A percentile compares a stretch with the other conserved stretches of the same genome.
Evolutionary conservation across 306 rosid genomes (phyloP).

Genomic region (Bauhinia variegata): DNA sequence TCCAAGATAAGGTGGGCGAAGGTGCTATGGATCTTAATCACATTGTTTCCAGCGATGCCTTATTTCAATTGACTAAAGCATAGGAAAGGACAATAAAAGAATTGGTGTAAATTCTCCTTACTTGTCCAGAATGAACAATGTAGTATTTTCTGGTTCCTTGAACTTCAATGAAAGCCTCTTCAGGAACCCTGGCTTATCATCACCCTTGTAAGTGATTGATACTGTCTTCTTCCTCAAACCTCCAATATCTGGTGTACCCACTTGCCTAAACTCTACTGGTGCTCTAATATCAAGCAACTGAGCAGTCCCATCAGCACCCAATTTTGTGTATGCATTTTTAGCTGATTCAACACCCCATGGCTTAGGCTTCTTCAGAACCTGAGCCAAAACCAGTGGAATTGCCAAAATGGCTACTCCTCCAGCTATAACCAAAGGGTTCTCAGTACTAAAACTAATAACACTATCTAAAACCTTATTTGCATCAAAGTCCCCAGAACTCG

Average conservation of each 20-base stretch:
- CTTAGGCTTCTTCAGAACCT: constrained; percentile 71
- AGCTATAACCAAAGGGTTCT: constrained; percentile 70
- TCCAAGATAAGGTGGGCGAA: not conserved
- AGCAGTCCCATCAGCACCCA: constrained; percentile 72
- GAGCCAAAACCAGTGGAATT: constrained; percentile 75
- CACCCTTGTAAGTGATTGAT: constrained; percentile 64
- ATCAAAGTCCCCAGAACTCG: constrained; percentile 55
- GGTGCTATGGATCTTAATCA: not conserved
- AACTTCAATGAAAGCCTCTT: constrained; percentile 83
- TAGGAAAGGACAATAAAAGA: constrained; percentile 5
- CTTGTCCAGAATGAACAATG: constrained; percentile 95
- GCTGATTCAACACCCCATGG: constrained; percentile 92
- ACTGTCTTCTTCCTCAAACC: constrained; percentile 77
- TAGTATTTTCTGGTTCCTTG: constrained; percentile 85
- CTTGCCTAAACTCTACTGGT: constrained; percentile 61
- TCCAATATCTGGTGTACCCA: constrained; percentile 73
- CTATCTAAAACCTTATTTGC: constrained; percentile 55
- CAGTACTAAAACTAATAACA: constrained; percentile 58
- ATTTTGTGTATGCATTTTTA: constrained; percentile 72
- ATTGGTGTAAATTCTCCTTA: constrained; percentile 49
- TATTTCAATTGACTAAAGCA: not conserved
- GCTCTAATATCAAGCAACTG: constrained; percentile 87
- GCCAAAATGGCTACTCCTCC: constrained; percentile 79
- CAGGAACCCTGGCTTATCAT: constrained; percentile 81
- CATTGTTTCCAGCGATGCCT: no score